Base-by-base conservation (phyloP, 805 yeast genomes). In the Zygoascus flipseniorum region DNA sequence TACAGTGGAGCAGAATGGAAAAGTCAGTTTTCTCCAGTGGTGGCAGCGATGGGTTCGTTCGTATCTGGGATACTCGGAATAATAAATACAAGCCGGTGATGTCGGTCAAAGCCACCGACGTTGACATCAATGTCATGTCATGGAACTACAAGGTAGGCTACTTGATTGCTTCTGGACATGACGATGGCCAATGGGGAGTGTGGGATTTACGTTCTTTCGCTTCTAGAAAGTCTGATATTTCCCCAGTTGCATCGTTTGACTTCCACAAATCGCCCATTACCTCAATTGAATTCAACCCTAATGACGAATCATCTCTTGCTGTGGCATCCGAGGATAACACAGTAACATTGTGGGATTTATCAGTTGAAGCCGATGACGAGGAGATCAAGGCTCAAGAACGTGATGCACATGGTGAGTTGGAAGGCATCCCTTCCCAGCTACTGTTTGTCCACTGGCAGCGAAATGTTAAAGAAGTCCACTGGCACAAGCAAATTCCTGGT, bases 341-440 rank as follows among this genome's bases (percentile, higher is more conserved):
- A 5, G 97, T 93, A 8, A 89, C 97, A 1, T 74, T 93, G 60
- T 93, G 99, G 99, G 99, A 93, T 73, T 77, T 93, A 68, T 92
- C 97, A 11, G 99, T 93, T 14, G 99, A 93, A 73, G 98, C 98
- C 2, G 99, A 90, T 69, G 98, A 93, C 66, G 98, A 92, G 66
- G 99, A 92, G 71, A 86, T 92, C 60, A 82, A 86, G 54, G 86
- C 85, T 65, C 97, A 92, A 72, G 79, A 81, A 62, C 78, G 81
- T 54, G 93, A 85, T 62, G 79, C 83, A 43, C 78, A 79, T 61
- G 70, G 70, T 14, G 97, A 90, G 62, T 74, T 93, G 60, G 83
- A 83, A 60, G 95, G 86, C 63, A 87, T 92, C 58, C 99, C 99
- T 16, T 93, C 98, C 20, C 99, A 93, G 71, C 76, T 93, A 63